phyloP scores from a whole-genome alignment of 1,139 yeast species.

The Geotrichum histeridarum region DNA sequence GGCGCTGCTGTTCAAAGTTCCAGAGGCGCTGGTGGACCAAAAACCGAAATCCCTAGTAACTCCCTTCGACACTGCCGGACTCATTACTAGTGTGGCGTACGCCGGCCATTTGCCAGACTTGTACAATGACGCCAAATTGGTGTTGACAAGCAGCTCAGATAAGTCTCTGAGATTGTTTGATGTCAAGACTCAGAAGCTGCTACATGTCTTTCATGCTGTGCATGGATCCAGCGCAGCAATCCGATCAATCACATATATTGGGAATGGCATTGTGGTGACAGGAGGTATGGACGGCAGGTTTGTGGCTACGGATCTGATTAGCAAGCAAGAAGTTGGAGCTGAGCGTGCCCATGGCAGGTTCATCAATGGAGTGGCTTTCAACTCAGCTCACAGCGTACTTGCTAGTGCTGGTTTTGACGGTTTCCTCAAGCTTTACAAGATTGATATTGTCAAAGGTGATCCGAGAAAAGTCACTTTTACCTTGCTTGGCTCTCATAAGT shows the following conservation, averaged over 20 bases:
- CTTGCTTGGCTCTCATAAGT: slow-evolving; percentile 8
- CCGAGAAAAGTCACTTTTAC: slow-evolving; percentile 4
- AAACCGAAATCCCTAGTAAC: slow-evolving; percentile 1
- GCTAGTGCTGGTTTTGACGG: slow-evolving; percentile 18
- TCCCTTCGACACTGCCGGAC: slow-evolving; percentile 12
- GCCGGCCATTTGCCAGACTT: neutral
- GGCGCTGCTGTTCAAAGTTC: neutral
- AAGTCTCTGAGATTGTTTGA: slow-evolving; percentile 14
- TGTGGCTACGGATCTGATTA: slow-evolving; percentile 13
- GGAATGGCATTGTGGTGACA: slow-evolving; percentile 8
- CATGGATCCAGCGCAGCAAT: slow-evolving; percentile 17
- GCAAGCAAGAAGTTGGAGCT: slow-evolving; percentile 3
- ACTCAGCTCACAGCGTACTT: neutral
- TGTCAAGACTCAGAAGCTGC: neutral
- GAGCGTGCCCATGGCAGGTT: slow-evolving; percentile 13
- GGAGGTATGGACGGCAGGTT: slow-evolving; percentile 19
- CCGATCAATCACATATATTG: slow-evolving; percentile 5
- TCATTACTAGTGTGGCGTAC: slow-evolving; percentile 10
- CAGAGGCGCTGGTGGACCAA: neutral
- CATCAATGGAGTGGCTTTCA: slow-evolving; percentile 10
- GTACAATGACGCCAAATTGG: neutral
- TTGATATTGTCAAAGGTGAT: neutral
- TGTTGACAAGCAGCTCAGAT: slow-evolving; percentile 12
- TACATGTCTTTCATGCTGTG: slow-evolving; percentile 7
- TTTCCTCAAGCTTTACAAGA: slow-evolving; percentile 5